These are phyloP conservation scores for Diaporthe sp. DNA, from an alignment of 2,329 filamentous ascomycete genomes.

Conservation along the genomic window DNA sequence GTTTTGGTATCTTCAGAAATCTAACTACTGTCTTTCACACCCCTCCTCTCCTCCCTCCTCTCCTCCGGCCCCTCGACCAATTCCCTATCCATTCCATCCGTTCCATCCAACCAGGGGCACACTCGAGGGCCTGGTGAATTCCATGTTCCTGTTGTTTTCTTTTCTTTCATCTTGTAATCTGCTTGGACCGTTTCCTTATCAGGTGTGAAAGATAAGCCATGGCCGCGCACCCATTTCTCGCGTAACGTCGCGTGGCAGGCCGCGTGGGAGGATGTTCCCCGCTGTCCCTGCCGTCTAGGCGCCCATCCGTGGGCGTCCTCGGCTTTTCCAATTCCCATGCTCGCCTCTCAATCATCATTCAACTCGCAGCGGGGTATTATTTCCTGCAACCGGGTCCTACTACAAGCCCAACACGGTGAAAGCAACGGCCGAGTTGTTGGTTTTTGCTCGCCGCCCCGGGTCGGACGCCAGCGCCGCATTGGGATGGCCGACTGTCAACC, in stretches of 20 bases:
- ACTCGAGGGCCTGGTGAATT: constrained; percentile 3
- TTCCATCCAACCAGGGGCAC: constrained; percentile 7
- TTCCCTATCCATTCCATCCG: not conserved
- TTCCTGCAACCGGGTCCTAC: not conserved
- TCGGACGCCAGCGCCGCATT: constrained; percentile 24
- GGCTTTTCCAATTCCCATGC: not conserved
- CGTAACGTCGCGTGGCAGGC: not conserved
- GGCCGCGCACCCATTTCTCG: not conserved
- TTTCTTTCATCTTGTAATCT: not conserved
- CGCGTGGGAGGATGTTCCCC: too few relatives aligned
- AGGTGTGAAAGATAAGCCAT: not conserved
- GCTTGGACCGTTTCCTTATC: not conserved
- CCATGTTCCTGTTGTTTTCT: not conserved
- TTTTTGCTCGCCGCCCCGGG: constrained; percentile 17
- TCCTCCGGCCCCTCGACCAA: not conserved
- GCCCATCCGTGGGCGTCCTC: not conserved
- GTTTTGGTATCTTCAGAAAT: constrained; percentile 39
- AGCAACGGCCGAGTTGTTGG: constrained; percentile 23
- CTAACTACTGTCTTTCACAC: constrained; percentile 33
- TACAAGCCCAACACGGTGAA: constrained; percentile 31
- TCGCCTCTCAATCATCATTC: not conserved
- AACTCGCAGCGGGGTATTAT: not conserved
- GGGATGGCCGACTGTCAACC: constrained; percentile 16
- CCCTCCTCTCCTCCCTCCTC: not conserved
- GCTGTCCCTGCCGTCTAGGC: not conserved